Evolutionary conservation across 2,329 filamentous ascomycete genomes (phyloP).

Genomic region (Talaromyces albobiverticillius): DNA sequence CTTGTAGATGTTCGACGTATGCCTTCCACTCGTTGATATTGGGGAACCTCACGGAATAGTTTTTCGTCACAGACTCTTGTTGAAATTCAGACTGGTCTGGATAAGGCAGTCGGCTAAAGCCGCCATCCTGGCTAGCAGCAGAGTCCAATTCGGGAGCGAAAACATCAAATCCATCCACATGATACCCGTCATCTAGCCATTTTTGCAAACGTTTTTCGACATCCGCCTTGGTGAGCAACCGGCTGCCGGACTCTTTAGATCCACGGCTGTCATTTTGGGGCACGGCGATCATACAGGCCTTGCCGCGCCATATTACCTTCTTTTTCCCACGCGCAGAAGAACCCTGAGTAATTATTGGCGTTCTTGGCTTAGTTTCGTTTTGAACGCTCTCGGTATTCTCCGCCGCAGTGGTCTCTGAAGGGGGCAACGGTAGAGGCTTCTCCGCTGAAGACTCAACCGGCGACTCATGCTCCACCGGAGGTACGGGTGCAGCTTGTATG

Average conservation of each 20-base stretch:
- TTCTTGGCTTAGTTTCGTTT: constrained; percentile 11
- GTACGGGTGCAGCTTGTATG: constrained; percentile 16
- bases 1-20: constrained; percentile 78
- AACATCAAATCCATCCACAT: constrained; percentile 40
- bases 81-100: constrained; percentile 40
- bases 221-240: constrained; percentile 38
- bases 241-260: constrained; percentile 36
- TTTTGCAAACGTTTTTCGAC: constrained; percentile 36
- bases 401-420: constrained; percentile 17
- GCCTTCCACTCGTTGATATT: constrained; percentile 63
- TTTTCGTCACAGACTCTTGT: constrained; percentile 31
- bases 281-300: constrained; percentile 68
- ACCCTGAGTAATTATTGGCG: constrained; percentile 17
- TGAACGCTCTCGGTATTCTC: background rate
- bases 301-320: constrained; percentile 72
- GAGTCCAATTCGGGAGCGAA: constrained; percentile 26
- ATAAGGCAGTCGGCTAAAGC: constrained; percentile 42
- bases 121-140: constrained; percentile 29
- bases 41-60: constrained; percentile 41
- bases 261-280: constrained; percentile 67
- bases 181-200: constrained; percentile 44
- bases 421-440: constrained; percentile 40
- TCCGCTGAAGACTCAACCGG: constrained; percentile 29
- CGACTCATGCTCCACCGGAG: constrained; percentile 18
- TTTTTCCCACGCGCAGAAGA: constrained; percentile 54